These are phyloP conservation scores for Danielozyma ontarioensis DNA, from an alignment of 805 yeast genomes.

Conservation along the genomic window DNA sequence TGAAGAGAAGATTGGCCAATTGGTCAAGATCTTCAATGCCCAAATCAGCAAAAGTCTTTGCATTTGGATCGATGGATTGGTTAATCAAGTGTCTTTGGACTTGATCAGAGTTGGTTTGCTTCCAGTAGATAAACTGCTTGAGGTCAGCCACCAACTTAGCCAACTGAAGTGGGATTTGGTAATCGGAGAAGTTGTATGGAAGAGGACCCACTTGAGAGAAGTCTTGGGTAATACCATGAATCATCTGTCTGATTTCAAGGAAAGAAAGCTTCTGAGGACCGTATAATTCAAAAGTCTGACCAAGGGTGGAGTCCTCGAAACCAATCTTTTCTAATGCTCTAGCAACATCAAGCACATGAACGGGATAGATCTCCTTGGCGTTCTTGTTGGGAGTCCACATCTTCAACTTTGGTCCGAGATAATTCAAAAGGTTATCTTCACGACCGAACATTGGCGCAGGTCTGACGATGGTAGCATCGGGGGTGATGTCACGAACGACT, in stretches of 20 bases:
- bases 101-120: slow-evolving; percentile 61
- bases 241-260: slow-evolving; percentile 63
- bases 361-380: slow-evolving; percentile 61
- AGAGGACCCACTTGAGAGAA: slow-evolving; percentile 42
- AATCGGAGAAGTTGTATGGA: slow-evolving; percentile 38
- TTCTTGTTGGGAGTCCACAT: slow-evolving; percentile 64
- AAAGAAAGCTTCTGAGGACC: slow-evolving; percentile 66
- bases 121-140: slow-evolving; percentile 42
- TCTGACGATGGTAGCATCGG: slow-evolving; percentile 79
- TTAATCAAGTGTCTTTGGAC: slow-evolving; percentile 66
- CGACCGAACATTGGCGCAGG: slow-evolving; percentile 78
- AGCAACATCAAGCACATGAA: slow-evolving; percentile 76
- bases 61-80: slow-evolving; percentile 57
- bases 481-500: slow-evolving; percentile 59
- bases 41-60: slow-evolving; percentile 63
- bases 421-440: slow-evolving; percentile 65
- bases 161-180: slow-evolving; percentile 38
- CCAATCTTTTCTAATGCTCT: slow-evolving; percentile 73
- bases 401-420: slow-evolving; percentile 48
- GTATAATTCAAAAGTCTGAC: slow-evolving; percentile 66
- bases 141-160: slow-evolving; percentile 42
- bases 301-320: slow-evolving; percentile 74
- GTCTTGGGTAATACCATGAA: slow-evolving; percentile 56
- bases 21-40: slow-evolving; percentile 49
- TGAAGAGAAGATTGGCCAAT: slow-evolving; percentile 42